phyloP scores from a whole-genome alignment of 2,329 filamentous ascomycete species.

The Phaeosphaeriaceae sp. region DNA sequence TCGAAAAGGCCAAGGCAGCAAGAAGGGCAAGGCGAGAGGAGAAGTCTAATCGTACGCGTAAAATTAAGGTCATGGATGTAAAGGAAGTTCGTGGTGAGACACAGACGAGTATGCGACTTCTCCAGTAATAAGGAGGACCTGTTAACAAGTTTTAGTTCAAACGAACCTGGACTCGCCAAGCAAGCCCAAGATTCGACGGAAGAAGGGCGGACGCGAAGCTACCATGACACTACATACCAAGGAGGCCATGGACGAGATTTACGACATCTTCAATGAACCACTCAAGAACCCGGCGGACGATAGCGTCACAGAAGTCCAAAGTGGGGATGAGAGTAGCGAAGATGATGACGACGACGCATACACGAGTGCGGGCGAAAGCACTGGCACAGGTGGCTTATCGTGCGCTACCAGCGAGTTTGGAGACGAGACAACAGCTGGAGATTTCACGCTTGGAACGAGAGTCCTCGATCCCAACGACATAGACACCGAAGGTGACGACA shows the following conservation, averaged over 20 bases:
- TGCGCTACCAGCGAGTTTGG: slow-evolving; percentile 70
- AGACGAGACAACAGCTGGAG: slow-evolving; percentile 64
- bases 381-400: slow-evolving; percentile 76
- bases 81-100: slow-evolving; percentile 76
- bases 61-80: slow-evolving; percentile 78
- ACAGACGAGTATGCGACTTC: slow-evolving; percentile 76
- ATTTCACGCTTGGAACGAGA: slow-evolving; percentile 55
- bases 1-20: slow-evolving; percentile 65
- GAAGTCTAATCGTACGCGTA: slow-evolving; percentile 58
- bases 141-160: slow-evolving; percentile 70
- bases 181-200: slow-evolving; percentile 75
- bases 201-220: slow-evolving; percentile 78
- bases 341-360: slow-evolving; percentile 69
- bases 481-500: slow-evolving; percentile 46
- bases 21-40: slow-evolving; percentile 59
- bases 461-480: slow-evolving; percentile 54
- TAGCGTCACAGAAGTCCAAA: slow-evolving; percentile 63
- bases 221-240: slow-evolving; percentile 98
- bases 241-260: slow-evolving; percentile 96
- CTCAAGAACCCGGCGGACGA: slow-evolving; percentile 61
- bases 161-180: slow-evolving; percentile 89
- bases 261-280: slow-evolving; percentile 94
- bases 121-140: neutral
- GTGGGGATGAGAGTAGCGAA: slow-evolving; percentile 72
- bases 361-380: slow-evolving; percentile 86